A percentile compares a stretch with the other conserved stretches of the same genome.
Evolutionary conservation across 345 rosid species (phyloP).

Genomic region (Iberis pinnata): DNA sequence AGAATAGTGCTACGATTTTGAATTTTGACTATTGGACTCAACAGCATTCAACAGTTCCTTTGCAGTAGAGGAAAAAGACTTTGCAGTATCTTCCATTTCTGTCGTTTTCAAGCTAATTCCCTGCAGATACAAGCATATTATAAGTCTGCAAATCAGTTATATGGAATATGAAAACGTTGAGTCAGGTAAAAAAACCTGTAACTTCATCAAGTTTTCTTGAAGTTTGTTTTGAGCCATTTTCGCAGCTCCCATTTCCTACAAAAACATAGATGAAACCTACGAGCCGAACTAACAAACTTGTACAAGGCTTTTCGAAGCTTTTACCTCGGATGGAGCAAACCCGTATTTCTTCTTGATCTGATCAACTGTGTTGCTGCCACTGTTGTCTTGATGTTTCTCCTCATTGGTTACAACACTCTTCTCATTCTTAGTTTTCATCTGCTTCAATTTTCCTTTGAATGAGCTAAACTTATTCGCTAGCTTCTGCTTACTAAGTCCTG

Average conservation of each 20-base stretch:
- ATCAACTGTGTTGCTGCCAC: constrained; percentile 46
- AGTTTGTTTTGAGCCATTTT: constrained; percentile 81
- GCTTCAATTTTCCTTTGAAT: constrained; percentile 64
- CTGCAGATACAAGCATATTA: constrained; percentile 27
- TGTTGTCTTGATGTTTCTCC: constrained; percentile 54
- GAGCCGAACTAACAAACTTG: neutral
- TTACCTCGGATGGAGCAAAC: constrained; percentile 55
- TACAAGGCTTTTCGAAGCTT: neutral
- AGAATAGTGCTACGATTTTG: constrained; percentile 20
- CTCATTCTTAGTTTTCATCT: constrained; percentile 61
- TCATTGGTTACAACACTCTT: constrained; percentile 43
- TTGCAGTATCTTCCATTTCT: constrained; percentile 78
- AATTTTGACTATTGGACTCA: constrained; percentile 51
- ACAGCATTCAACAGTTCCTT: constrained; percentile 55
- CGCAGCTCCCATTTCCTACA: constrained; percentile 67
- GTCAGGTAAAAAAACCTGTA: constrained; percentile 48
- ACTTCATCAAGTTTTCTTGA: constrained; percentile 56
- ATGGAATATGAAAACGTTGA: neutral
- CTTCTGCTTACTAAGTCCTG: constrained; percentile 61
- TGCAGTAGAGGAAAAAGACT: constrained; percentile 82
- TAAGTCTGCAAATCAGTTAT: neutral
- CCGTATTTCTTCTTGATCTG: constrained; percentile 91
- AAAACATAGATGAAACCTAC: neutral
- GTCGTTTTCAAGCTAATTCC: constrained; percentile 67
- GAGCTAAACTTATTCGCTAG: constrained; percentile 60